phyloP scores from a whole-genome alignment of 2,329 filamentous ascomycete species.

The Magnaporthiopsis rhizophila region DNA sequence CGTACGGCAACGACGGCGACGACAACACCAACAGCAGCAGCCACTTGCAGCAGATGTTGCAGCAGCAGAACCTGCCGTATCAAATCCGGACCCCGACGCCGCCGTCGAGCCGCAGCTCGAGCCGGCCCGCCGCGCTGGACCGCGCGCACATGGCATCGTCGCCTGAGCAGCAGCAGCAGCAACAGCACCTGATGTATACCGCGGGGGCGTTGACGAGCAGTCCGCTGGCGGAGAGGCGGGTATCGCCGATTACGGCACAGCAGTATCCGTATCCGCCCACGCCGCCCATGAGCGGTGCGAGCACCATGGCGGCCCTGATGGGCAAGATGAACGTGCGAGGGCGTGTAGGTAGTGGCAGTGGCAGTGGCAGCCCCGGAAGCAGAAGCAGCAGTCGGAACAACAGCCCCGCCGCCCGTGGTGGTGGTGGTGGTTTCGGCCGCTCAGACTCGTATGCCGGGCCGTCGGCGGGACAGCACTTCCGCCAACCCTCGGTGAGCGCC shows the following conservation, averaged over 20 bases:
- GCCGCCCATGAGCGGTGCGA: background rate
- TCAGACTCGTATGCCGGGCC: background rate
- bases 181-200: background rate
- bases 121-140: background rate
- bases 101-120: slow-evolving; percentile 6
- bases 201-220: background rate
- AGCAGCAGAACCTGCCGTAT: background rate
- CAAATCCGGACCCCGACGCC: slow-evolving; percentile 3
- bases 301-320: slow-evolving; percentile 6
- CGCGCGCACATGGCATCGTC: background rate
- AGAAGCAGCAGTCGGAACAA: background rate
- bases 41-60: slow-evolving; percentile 1
- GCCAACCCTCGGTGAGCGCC: background rate
- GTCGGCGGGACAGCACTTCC: background rate
- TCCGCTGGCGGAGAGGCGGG: background rate
- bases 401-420: background rate
- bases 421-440: background rate
- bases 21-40: background rate
- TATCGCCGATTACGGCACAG: background rate
- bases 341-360: background rate
- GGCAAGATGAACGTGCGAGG: slow-evolving; percentile 7
- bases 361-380: background rate
- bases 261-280: background rate
- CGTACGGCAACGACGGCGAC: background rate
- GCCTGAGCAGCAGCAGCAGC: background rate